Base-by-base conservation (phyloP, 2,329 filamentous ascomycete species). In the Pseudogymnoascus sp. region DNA sequence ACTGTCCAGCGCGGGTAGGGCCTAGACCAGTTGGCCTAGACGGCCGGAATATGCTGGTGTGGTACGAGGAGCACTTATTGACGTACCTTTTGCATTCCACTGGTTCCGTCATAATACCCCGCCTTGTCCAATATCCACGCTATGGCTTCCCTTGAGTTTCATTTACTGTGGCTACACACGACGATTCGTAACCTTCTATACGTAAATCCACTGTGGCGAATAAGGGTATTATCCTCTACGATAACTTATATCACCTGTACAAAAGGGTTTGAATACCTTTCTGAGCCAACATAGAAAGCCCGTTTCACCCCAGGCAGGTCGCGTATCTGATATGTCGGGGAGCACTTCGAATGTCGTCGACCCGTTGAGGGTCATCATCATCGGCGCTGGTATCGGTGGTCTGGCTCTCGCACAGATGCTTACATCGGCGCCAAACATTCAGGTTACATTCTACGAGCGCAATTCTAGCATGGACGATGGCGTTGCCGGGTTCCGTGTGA, bases 371-470 rank as follows among this genome's bases (percentile, higher is more conserved):
- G 23, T 50, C 15, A 28, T 50, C 44, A 65, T 72, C 36, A 66
- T 72, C 28, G 70, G 70, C 8, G 70, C 65, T 42, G 70, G 70
- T n/a, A 59, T 71, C 21, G 65, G 63, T 26, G 70, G 70, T 4
- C 62, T 72, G 26, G 67, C 68, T 2, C 65, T 71, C 7, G 70
- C 64, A 17, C 70, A 72, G 57, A 60, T 71, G 10, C 68, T 72
- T 19, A 62, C 62, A 4, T 40, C 63, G 21, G 64, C 63, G 13
- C 67, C 67, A 2, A 65, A 66, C 57, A 62, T 71, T 15, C 57
- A 66, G 63, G 68, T 70, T 5, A 68, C 67, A 9, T 64, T 68
- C 17, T 72, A 71, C 42, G 70, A 71, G 61, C 66, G 65, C 13
- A 66, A 62, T 42, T 15, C 36, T 11, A 60, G 63, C 28, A 35